Conservation (phyloP, 768 basidiomycete species). For the Suillus sp. region DNA sequence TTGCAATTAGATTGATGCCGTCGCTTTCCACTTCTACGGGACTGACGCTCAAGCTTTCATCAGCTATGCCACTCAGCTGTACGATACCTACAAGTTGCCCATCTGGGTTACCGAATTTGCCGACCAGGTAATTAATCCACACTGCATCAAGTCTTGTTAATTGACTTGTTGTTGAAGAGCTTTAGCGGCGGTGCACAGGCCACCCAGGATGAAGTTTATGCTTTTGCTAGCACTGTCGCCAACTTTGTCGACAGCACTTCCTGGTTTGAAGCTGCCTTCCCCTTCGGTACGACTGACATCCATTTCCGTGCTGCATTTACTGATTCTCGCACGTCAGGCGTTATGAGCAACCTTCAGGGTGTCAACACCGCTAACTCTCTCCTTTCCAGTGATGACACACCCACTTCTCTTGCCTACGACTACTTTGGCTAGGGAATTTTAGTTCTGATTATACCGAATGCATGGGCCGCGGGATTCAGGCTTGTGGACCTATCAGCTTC, state of each 20-base stretch:
- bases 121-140: conserved; percentile 47
- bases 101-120: conserved; percentile 76
- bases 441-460: neutral
- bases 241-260: conserved; percentile 46
- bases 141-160: conserved; percentile 8
- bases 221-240: conserved; percentile 50
- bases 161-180: conserved; percentile 40
- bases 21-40: conserved; percentile 75
- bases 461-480: conserved; percentile 7
- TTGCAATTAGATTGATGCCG: conserved; percentile 47
- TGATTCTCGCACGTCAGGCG: conserved; percentile 41
- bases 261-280: conserved; percentile 44
- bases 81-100: conserved; percentile 43
- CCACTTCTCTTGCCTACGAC: conserved; percentile 51
- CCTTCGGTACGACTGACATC: conserved; percentile 58
- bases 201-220: conserved; percentile 40
- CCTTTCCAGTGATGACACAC: conserved; percentile 45
- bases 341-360: conserved; percentile 54
- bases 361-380: conserved; percentile 60
- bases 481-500: conserved; percentile 12
- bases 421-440: conserved; percentile 43
- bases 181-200: conserved; percentile 53
- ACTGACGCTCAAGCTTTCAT: conserved; percentile 49
- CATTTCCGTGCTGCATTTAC: neutral
- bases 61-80: conserved; percentile 48